Evolutionary conservation across 768 basidiomycete genomes (phyloP).

Genomic region (Boletus pseudopeckii): DNA sequence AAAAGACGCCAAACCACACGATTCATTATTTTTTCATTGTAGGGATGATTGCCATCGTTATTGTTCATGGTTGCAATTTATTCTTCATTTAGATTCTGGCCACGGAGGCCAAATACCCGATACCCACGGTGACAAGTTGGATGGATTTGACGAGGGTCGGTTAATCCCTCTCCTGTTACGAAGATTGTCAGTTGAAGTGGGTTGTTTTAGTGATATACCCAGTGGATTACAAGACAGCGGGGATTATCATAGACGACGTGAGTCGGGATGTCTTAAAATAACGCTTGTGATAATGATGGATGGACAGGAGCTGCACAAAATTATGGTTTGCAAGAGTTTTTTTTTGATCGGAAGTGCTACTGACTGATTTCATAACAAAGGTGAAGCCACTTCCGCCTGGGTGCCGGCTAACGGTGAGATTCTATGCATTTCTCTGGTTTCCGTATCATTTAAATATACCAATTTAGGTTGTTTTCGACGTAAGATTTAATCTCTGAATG

Average conservation of each 20-base stretch:
- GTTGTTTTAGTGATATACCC: slow-evolving; percentile 75
- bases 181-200: background rate
- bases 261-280: slow-evolving; percentile 20
- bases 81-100: slow-evolving; percentile 65
- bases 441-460: background rate
- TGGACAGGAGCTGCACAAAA: slow-evolving; percentile 38
- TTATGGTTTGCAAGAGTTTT: slow-evolving; percentile 33
- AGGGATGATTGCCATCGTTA: background rate
- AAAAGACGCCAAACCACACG: slow-evolving; percentile 59
- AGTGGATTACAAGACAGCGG: slow-evolving; percentile 71
- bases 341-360: background rate
- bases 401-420: slow-evolving; percentile 57
- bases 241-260: slow-evolving; percentile 79
- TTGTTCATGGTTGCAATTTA: background rate
- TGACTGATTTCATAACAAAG: slow-evolving; percentile 18
- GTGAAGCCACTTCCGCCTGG: slow-evolving; percentile 58
- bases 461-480: slow-evolving; percentile 45
- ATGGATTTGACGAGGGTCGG: slow-evolving; percentile 76
- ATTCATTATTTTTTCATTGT: slow-evolving; percentile 79
- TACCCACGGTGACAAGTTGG: slow-evolving; percentile 69
- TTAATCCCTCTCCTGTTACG: background rate
- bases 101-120: slow-evolving; percentile 93
- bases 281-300: background rate
- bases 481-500: slow-evolving; percentile 26
- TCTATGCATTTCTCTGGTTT: background rate